Base-by-base conservation (phyloP, 225 moss, liverwort and hornwort species). In the Pseudisothecium myosuroides region DNA sequence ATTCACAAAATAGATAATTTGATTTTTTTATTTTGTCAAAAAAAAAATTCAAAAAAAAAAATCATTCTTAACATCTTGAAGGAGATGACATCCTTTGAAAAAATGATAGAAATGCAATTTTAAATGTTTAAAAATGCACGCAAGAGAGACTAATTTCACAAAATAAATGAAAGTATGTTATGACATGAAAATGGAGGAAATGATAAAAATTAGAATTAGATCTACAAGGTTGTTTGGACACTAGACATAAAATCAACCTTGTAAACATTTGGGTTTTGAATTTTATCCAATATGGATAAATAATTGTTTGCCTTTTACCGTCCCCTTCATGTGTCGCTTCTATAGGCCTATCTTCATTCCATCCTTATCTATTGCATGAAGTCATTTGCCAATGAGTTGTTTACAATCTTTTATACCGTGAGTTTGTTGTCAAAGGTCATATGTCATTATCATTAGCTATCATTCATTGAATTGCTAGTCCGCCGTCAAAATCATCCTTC, bases 361-460 rank as follows among this genome's bases (percentile, higher is more conserved):
- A 41, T 41, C 14, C 7, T 41, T 71, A 3, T 71, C 4, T 0
- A 0, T 26, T 0, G 2, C 4, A 71, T 71, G 26, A 71, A 71
- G 2, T 69, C 14, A 26, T 39, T 10, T 26, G 14, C 8, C n/a
- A 7, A 39, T 69, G 13, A 13, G 1, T 37, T 3, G 0, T 15
- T 9, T 27, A 39, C 24, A 41, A 71, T 37, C 12, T 11, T 12
- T 1, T 41, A 0, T 41, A 8, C 5, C 0, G 1, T 1, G 0
- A 43, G 3, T 27, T 5, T 0, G 0, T 2, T 1, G 3, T 45
- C 17, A 73, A 71, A 73, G 3, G 27, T 43, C 9, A 72, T 43
- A 8, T 13, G 15, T 16, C n/a, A 72, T 71, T 27, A 72, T 5
- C 16, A 43, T 43, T 28, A 43, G 12, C 0, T 0, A 1, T 27